Evolutionary conservation across 805 yeast species (phyloP), one percentile per base, ranked within the genome.

Genomic region (Wickerhamiella nectarea): DNA sequence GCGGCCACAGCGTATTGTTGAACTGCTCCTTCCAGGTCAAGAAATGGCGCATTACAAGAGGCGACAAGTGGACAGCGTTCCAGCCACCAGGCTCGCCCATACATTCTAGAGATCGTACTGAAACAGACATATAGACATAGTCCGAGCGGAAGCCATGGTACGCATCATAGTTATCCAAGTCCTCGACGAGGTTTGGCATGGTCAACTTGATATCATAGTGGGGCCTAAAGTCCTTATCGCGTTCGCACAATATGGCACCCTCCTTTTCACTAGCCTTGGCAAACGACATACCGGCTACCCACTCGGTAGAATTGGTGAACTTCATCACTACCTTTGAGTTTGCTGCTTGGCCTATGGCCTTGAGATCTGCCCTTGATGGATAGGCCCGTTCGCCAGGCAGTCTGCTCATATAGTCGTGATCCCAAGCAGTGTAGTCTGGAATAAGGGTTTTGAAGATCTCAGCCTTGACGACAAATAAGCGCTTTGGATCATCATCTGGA

Each of bases 11-110:
- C 44, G 79, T 77, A 20, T 89, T 79, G n/a, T 79, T 72, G 60
- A 89, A 89, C 50, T 82, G 70, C 26, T 63, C 62, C 94, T 95
- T 87, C 97, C 97, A 91, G 4, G 60, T 56, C 54, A 75, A 76
- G 63, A 91, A 86, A 47, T 76, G 80, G 6, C 63, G 57, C 51
- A 89, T 68, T 0, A 78, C 71, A 4, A 65, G 66, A 1, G 95
- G 94, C 2, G 86, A 70, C 42, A 89, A 62, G 56, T 87, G 94
- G 36, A 82, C 70, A 1, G 86, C 68, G 61, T 87, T 89, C 52
- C 77, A 76, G 9, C 75, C 37, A 6, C 48, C 44, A 6, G 53
- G 29, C 35, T 38, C 35, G 15, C 40, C 41, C 24, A n/a, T 21
- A 4, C 34, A 12, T 12, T 41, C 45, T 20, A 21, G 24, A 14